phyloP scores from a whole-genome alignment of 2,329 filamentous ascomycete species.

The Neocatenulostroma microsporum region DNA sequence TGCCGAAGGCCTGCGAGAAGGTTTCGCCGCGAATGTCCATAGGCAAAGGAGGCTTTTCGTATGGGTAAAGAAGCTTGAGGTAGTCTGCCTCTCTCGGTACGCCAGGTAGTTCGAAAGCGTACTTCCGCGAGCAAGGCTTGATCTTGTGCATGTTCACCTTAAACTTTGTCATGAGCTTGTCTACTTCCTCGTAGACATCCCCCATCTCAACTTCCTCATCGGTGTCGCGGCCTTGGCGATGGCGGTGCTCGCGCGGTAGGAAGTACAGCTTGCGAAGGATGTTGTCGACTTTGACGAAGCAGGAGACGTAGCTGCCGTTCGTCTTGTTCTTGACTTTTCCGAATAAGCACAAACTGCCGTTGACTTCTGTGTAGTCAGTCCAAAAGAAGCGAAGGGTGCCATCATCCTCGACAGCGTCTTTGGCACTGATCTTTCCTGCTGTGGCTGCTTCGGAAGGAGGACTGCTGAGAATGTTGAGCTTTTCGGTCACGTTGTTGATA shows the following conservation, averaged over 20 bases:
- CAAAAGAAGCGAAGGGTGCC: constrained; percentile 92
- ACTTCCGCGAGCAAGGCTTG: constrained; percentile 82
- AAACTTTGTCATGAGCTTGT: constrained; percentile 77
- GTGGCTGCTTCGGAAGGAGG: constrained; percentile 56
- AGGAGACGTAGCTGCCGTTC: constrained; percentile 71
- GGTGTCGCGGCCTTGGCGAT: constrained; percentile 57
- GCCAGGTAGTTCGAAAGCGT: constrained; percentile 84
- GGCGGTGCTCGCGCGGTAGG: constrained; percentile 63
- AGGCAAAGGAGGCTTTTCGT: constrained; percentile 71
- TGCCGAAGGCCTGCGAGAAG: constrained; percentile 88
- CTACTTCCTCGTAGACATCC: constrained; percentile 85
- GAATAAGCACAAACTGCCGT: constrained; percentile 85
- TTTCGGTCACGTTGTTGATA: constrained; percentile 82
- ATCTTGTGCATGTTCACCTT: constrained; percentile 87
- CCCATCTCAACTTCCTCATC: constrained; percentile 74
- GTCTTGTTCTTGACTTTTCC: constrained; percentile 92
- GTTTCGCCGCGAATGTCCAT: constrained; percentile 69
- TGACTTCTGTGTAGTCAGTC: constrained; percentile 91
- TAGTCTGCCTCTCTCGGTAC: constrained; percentile 88
- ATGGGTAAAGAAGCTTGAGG: constrained; percentile 91
- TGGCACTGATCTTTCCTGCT: constrained; percentile 73
- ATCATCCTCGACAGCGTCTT: constrained; percentile 86
- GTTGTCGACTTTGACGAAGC: constrained; percentile 94
- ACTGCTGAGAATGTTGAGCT: constrained; percentile 75
- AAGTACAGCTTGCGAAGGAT: constrained; percentile 90